These are phyloP conservation scores for Platanthera zijinensis DNA, from an alignment of 106 monocot genomes.

Conservation along the genomic window DNA sequence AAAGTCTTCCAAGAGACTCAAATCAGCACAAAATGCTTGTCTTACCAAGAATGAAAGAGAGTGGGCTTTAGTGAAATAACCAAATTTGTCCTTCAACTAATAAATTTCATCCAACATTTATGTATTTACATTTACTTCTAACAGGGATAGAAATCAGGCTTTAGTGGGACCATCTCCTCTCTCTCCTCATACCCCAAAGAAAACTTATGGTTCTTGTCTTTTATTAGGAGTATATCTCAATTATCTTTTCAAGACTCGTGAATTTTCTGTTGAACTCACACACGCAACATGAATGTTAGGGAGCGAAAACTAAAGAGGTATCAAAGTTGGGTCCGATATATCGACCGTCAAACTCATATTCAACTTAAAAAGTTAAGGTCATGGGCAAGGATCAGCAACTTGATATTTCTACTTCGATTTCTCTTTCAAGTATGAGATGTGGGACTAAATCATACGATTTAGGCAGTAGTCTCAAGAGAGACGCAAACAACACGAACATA, in stretches of 20 bases:
- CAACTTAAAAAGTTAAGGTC: too few species aligned
- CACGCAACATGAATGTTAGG: too few species aligned
- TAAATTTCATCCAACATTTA: neutral
- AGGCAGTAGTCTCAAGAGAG: too few species aligned
- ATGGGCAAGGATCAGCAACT: too few species aligned
- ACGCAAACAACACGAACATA: too few species aligned
- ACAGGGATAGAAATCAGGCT: neutral
- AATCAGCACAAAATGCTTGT: too few species aligned
- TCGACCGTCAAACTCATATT: too few species aligned
- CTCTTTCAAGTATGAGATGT: too few species aligned
- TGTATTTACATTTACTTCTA: neutral
- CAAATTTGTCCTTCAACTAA: neutral
- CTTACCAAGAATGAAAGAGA: neutral
- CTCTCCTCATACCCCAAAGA: neutral
- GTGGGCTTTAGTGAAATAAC: neutral
- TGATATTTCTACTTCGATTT: too few species aligned
- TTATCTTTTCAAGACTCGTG: neutral
- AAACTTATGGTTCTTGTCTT: neutral
- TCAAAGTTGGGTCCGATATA: too few species aligned
- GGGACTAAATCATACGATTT: too few species aligned
- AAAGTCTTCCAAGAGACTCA: neutral
- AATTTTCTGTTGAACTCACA: neutral
- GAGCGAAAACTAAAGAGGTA: too few species aligned
- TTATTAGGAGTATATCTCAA: neutral
- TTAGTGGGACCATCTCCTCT: neutral